phyloP scores from a whole-genome alignment of 2,329 filamentous ascomycete genomes.

The Colletotrichum agaves region DNA sequence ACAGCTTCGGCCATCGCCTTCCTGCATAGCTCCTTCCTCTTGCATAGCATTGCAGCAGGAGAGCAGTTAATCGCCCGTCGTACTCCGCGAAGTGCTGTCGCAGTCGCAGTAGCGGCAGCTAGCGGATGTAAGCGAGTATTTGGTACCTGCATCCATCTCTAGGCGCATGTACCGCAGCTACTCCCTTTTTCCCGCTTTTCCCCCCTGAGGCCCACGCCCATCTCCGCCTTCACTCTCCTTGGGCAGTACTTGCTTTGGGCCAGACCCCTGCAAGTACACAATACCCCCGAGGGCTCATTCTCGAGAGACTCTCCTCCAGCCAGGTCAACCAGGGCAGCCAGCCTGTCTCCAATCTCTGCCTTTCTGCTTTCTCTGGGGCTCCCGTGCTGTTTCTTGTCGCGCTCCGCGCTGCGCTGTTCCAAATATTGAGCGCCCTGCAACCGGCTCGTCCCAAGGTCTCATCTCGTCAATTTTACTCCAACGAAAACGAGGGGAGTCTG shows the following conservation, averaged over 20 bases:
- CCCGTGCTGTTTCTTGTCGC: conserved; percentile 20
- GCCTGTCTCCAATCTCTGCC: conserved; percentile 5
- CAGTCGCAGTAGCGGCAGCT: conserved; percentile 25
- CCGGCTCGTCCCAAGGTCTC: conserved; percentile 40
- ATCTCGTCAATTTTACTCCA: conserved; percentile 41
- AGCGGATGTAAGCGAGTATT: conserved; percentile 35
- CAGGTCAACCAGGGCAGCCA: conserved; percentile 22
- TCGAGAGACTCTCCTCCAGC: background rate
- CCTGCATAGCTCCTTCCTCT: conserved; percentile 14
- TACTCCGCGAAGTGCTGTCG: background rate
- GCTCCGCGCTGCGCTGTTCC: conserved; percentile 32
- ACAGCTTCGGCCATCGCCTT: background rate
- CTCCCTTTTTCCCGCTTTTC: conserved; percentile 33
- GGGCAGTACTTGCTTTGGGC: conserved; percentile 32
- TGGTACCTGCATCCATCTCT: conserved; percentile 35
- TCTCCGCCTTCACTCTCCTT: conserved; percentile 35
- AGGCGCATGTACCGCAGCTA: conserved; percentile 32
- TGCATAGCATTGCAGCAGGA: conserved; percentile 15
- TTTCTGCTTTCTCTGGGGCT: conserved; percentile 2
- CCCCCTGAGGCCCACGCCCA: conserved; percentile 32
- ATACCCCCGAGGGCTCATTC: conserved; percentile 21
- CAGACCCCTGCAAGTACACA: conserved; percentile 34
- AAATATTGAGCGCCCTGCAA: conserved; percentile 34
- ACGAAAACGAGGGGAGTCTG: conserved; percentile 29
- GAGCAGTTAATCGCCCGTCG: conserved; percentile 10